A percentile compares a stretch with the other conserved stretches of the same genome.
These are phyloP conservation scores for Pyronema domesticum DNA, from an alignment of 495 filamentous ascomycete species.

Conservation along the genomic window DNA sequence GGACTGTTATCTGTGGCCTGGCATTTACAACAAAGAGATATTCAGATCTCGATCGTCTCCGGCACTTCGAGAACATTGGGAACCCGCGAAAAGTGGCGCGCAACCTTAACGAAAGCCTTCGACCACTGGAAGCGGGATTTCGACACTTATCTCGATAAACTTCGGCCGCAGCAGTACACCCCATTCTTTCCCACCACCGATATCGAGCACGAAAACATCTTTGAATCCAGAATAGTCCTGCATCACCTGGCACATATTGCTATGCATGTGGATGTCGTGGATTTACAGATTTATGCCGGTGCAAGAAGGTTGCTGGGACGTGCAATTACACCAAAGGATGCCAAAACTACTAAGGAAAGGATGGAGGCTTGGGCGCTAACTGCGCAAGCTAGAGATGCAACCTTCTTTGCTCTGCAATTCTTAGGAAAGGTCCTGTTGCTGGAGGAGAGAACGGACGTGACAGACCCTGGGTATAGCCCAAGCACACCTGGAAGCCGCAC, in stretches of 20 bases:
- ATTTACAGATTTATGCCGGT: conserved; percentile 88
- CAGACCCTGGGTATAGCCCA: conserved; percentile 27
- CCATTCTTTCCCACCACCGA: conserved; percentile 22
- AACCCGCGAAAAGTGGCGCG: conserved; percentile 82
- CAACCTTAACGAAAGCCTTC: conserved; percentile 70
- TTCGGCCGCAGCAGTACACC: conserved; percentile 17
- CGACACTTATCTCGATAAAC: conserved; percentile 55
- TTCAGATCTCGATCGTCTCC: conserved; percentile 77
- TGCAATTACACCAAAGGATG: conserved; percentile 65
- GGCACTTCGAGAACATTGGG: conserved; percentile 55
- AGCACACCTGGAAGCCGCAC: conserved; percentile 21
- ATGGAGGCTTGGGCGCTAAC: conserved; percentile 92
- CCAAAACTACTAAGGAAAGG: conserved; percentile 57
- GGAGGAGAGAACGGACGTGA: conserved; percentile 22
- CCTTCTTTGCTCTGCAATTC: conserved; percentile 84
- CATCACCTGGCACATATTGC: conserved; percentile 95
- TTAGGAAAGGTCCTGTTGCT: conserved; percentile 59
- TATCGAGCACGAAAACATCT: conserved; percentile 56
- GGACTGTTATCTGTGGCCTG: conserved; percentile 84
- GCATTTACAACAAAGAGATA: conserved; percentile 94
- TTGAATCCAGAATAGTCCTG: conserved; percentile 71
- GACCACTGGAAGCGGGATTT: conserved; percentile 93
- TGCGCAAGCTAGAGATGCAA: conserved; percentile 78
- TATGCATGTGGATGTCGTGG: conserved; percentile 94
- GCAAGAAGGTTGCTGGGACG: conserved; percentile 70